Evolutionary conservation across 192 early-diverging fungal genomes (phyloP), one percentile per base, ranked within the genome.

Genomic region (Phycomyces nitens): DNA sequence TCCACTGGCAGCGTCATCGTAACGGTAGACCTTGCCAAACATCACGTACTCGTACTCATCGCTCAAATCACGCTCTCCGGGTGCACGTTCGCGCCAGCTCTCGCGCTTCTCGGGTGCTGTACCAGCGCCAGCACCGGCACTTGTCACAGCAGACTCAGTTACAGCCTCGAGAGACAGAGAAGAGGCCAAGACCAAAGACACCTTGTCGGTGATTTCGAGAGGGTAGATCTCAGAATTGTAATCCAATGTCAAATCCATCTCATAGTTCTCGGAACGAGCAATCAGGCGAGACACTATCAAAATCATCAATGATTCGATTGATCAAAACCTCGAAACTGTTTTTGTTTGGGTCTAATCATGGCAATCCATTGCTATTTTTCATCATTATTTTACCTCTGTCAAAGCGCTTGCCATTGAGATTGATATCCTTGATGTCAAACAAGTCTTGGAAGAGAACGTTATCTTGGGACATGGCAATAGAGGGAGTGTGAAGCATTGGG

Each of bases 31-130:
- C 71, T 94, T 93, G 52, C 97, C 97, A 75, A 89, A 93, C 95
- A 97, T 98, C 21, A 99, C 96, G 73, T 99, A 99, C 41, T 99
- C 96, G 74, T 92, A 99, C 39, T 97, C 92, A 55, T 99, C 96
- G 5, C 92, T 93, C 66, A 99, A 72, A 57, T 88, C 86, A 59
- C 81, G 66, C 60, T 89, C 88, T 14, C 82, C 85, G 18, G 76
- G 77, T 49, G 79, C 72, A 65, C 83, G 82, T 64, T 86, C 83
- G 44, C 86, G 75, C 92, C 92, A 94, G 27, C 79, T 74, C 60
- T 89, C 88, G 60, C 77, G 75, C 41, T 80, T 84, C 40, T 80
- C 79, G 5, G 59, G 62, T 27, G 71, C 74, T 18, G 62, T 59
- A 12, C 58, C 62, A 1, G 56, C 59, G 23, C 79, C 87, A 29